Base-by-base conservation (phyloP, 2,329 filamentous ascomycete species). In the Whalleya microplaca region DNA sequence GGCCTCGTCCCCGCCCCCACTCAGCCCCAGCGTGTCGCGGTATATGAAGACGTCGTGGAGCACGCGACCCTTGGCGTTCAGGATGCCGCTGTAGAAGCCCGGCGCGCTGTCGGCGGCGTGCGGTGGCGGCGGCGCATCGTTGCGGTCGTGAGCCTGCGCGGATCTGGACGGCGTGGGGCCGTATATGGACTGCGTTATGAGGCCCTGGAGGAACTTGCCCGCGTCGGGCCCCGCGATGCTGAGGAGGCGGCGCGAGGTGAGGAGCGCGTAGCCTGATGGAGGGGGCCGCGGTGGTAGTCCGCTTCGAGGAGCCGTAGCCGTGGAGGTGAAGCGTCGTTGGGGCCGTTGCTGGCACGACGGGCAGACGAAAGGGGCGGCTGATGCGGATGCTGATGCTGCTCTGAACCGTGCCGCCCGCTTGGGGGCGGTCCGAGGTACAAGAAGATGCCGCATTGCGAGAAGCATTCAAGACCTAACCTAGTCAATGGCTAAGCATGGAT, bases 41-140 rank as follows among this genome's bases (percentile, higher is more conserved):
- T 96, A 97, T 46, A 99, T 80, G 73, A 98, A 96, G 50, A 92
- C 89, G 75, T 99, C 95, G 76, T 94, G 85, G 43, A 97, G 78
- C 9, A 99, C 83, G 55, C 93, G 85, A 42, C 95, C 95, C 58
- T 86, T 85, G 7, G 94, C 91, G 64, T 90, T 96, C 42, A 99
- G 80, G 68, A 99, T 96, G 0, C 87, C 91, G 6, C 89, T 82
- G 74, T 96, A 98, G 72, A 89, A 87, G 3, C 86, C 88, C 0
- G 21, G 53, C 16, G 46, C 42, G 9, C 18, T 40, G 9, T 47
- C 53, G 3, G 43, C 42, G 6, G 46, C 23, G 10, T 41, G n/a
- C 14, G 48, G 43, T 73, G 73, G 2, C 75, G 66, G 37, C 41
- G 44, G 21, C 21, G 58, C n/a, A 60, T 7, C 41, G 47, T 45